Conservation (phyloP, 2,329 filamentous ascomycete species). For the Calonectria pseudoreteaudii region DNA sequence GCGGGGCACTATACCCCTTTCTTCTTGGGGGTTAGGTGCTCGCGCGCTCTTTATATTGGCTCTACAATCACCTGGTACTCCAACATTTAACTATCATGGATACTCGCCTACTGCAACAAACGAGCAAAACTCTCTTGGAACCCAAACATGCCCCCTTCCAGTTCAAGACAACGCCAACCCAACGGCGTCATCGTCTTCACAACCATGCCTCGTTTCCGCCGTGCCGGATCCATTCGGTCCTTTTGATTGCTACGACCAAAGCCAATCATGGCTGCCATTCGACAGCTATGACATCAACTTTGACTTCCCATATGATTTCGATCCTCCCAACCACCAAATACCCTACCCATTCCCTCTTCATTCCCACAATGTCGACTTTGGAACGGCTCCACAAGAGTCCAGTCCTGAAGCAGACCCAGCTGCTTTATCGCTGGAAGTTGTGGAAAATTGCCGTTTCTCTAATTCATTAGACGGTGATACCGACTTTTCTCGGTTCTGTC, state of each 20-base stretch:
- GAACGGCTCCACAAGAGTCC: neutral
- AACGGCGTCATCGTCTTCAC: neutral
- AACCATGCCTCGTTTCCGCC: neutral
- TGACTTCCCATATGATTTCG: neutral
- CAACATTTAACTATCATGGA: neutral
- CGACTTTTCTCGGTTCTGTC: neutral
- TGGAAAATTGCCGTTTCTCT: neutral
- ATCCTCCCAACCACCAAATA: neutral
- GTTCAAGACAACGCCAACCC: neutral
- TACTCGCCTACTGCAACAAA: neutral
- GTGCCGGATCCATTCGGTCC: neutral
- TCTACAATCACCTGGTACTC: neutral
- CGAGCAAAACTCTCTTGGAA: neutral
- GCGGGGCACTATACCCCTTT: neutral
- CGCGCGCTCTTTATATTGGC: neutral
- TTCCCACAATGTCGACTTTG: neutral
- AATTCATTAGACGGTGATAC: neutral
- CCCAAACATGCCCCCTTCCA: neutral
- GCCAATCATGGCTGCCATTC: neutral
- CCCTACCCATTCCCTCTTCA: neutral
- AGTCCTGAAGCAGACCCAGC: neutral
- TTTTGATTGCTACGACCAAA: neutral
- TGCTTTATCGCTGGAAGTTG: neutral
- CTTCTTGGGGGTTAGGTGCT: neutral
- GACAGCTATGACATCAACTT: neutral